Evolutionary conservation across 2,329 filamentous ascomycete species (phyloP).

Genomic region (Alternaria postmessia): DNA sequence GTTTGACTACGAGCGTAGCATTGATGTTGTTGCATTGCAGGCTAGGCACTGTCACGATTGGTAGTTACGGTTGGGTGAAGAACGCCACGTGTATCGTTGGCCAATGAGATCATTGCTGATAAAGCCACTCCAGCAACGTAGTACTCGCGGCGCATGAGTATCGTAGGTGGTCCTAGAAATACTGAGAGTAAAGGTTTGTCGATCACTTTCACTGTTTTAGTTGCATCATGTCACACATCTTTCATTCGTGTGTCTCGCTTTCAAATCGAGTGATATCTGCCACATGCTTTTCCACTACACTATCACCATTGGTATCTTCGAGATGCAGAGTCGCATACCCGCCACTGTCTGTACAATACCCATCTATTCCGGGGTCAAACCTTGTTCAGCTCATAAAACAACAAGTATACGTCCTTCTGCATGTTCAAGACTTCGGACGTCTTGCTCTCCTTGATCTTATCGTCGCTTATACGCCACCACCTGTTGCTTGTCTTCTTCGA

Average conservation of each 20-base stretch:
- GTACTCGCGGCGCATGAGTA: background rate
- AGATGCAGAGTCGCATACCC: background rate
- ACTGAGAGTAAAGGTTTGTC: too few relatives aligned
- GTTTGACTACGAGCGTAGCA: slow-evolving; percentile 25
- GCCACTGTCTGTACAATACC: background rate
- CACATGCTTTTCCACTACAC: background rate
- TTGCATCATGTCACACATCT: background rate
- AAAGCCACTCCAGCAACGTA: slow-evolving; percentile 11
- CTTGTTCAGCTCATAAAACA: slow-evolving; percentile 89
- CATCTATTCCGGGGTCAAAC: slow-evolving; percentile 3
- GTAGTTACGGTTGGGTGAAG: slow-evolving; percentile 11
- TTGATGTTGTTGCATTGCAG: slow-evolving; percentile 36
- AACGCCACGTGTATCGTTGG: slow-evolving; percentile 23
- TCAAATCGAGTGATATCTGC: slow-evolving; percentile 5
- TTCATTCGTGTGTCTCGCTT: background rate
- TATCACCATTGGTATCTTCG: background rate
- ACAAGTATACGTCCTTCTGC: slow-evolving; percentile 93
- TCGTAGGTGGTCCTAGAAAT: background rate
- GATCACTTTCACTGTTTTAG: too few relatives aligned
- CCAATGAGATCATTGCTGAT: slow-evolving; percentile 37
- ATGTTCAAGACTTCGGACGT: slow-evolving; percentile 89
- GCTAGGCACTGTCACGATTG: slow-evolving; percentile 3
- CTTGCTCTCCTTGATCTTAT: slow-evolving; percentile 94
- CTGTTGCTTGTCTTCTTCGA: slow-evolving; percentile 70
- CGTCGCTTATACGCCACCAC: slow-evolving; percentile 99